phyloP scores from a whole-genome alignment of 306 rosid species.

The Vigna hirtella region DNA sequence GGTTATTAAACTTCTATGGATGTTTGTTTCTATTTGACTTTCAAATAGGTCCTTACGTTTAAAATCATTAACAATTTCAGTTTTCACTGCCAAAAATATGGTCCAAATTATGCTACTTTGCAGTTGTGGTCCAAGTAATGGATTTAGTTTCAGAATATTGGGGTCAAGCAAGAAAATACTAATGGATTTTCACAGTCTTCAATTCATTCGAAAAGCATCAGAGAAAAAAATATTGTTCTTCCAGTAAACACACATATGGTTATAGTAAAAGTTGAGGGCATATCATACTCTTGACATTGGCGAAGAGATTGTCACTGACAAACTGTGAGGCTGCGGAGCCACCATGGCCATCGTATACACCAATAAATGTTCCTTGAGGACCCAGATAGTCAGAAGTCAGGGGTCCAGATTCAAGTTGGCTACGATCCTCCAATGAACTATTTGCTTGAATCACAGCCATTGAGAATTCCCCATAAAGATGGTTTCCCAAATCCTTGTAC shows the following conservation, averaged over 20 bases:
- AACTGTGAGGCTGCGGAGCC: slow-evolving; percentile 78
- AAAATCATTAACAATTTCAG: background rate
- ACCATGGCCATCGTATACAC: slow-evolving; percentile 91
- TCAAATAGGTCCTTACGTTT: background rate
- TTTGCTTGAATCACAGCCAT: slow-evolving; percentile 94
- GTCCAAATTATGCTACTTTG: background rate
- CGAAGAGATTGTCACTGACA: slow-evolving; percentile 71
- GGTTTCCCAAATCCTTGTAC: slow-evolving; percentile 84
- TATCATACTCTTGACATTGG: slow-evolving; percentile 79
- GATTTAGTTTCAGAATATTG: slow-evolving; percentile 8
- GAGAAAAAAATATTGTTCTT: background rate
- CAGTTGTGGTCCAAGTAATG: background rate
- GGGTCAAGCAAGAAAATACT: background rate
- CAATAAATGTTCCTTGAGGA: slow-evolving; percentile 75
- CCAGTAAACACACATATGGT: background rate
- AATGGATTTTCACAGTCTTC: slow-evolving; percentile 4
- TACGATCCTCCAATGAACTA: slow-evolving; percentile 71
- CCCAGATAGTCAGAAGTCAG: slow-evolving; percentile 59
- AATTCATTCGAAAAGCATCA: slow-evolving; percentile 19
- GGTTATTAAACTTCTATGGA: background rate
- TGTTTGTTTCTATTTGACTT: background rate
- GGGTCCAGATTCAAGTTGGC: slow-evolving; percentile 84
- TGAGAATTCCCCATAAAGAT: slow-evolving; percentile 79
- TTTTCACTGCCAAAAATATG: background rate
- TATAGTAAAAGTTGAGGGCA: slow-evolving; percentile 39